Evolutionary conservation across 768 basidiomycete genomes (phyloP).

Genomic region (Suillus fuscotomentosus): DNA sequence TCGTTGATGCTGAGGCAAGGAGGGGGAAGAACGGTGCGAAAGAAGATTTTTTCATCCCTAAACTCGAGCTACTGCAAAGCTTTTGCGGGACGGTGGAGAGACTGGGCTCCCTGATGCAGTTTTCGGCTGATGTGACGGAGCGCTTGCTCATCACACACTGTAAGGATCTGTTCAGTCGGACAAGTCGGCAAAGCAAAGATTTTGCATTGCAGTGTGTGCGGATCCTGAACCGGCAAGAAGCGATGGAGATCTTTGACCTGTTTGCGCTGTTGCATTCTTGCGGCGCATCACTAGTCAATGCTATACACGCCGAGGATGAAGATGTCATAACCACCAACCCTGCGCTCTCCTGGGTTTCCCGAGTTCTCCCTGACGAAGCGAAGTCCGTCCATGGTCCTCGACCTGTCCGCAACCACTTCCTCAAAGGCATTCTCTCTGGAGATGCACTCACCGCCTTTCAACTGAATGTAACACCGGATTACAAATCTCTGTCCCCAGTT

Average conservation of each 20-base stretch:
- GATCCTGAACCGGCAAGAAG: constrained; percentile 29
- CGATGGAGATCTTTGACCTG: constrained; percentile 25
- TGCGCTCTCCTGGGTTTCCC: neutral
- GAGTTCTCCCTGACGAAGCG: neutral
- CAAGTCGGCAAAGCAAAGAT: constrained; percentile 26
- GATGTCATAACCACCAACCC: neutral
- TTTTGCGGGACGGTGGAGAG: constrained; percentile 11
- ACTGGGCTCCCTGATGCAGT: constrained; percentile 32
- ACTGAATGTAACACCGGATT: constrained; percentile 18
- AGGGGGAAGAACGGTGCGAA: constrained; percentile 14
- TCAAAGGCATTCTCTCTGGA: too few species aligned
- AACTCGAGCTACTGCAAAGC: constrained; percentile 37
- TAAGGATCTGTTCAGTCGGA: constrained; percentile 27
- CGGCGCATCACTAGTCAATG: neutral
- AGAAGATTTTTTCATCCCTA: constrained; percentile 35
- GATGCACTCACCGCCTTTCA: constrained; percentile 16
- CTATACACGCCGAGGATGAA: neutral
- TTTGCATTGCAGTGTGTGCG: constrained; percentile 34
- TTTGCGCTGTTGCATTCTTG: neutral
- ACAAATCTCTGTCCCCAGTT: constrained; percentile 17
- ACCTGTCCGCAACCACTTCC: too few species aligned
- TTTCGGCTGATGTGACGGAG: constrained; percentile 35
- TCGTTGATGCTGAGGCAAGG: neutral
- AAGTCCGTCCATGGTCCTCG: constrained; percentile 1
- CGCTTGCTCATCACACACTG: constrained; percentile 30